phyloP scores from a whole-genome alignment of 495 filamentous ascomycete genomes.

The Aspergillus haitiensis region DNA sequence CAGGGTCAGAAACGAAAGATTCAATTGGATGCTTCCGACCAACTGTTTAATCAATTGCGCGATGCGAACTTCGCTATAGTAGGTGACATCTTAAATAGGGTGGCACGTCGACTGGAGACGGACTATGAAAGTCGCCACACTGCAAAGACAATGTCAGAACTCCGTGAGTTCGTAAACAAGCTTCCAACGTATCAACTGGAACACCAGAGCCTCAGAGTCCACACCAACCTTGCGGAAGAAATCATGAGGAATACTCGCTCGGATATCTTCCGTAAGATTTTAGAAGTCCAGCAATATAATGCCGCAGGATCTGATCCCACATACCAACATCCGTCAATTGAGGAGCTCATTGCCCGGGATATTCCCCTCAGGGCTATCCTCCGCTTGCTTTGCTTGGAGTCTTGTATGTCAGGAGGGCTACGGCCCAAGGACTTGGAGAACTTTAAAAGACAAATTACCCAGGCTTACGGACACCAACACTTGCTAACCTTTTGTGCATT shows the following conservation, averaged over 20 bases:
- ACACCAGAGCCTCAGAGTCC: constrained; percentile 84
- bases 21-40: constrained; percentile 83
- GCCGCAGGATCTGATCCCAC: constrained; percentile 87
- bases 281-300: constrained; percentile 95
- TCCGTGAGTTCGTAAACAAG: constrained; percentile 88
- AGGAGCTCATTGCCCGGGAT: constrained; percentile 88
- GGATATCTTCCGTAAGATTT: constrained; percentile 79
- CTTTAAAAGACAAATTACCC: constrained; percentile 83
- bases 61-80: constrained; percentile 96
- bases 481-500: constrained; percentile 84
- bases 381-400: constrained; percentile 85
- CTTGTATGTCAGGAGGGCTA: constrained; percentile 83
- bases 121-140: constrained; percentile 88
- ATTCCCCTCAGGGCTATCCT: constrained; percentile 76
- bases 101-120: constrained; percentile 80
- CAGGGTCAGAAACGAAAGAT: constrained; percentile 84
- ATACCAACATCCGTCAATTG: constrained; percentile 83
- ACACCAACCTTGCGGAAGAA: constrained; percentile 90
- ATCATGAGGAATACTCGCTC: constrained; percentile 88
- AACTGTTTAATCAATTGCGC: constrained; percentile 82
- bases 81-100: constrained; percentile 81
- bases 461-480: constrained; percentile 94
- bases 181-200: constrained; percentile 91
- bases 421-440: constrained; percentile 82
- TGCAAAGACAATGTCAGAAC: constrained; percentile 84